These are phyloP conservation scores for Jasminum sambac DNA, from an alignment of 257 asterid species.

Conservation along the genomic window DNA sequence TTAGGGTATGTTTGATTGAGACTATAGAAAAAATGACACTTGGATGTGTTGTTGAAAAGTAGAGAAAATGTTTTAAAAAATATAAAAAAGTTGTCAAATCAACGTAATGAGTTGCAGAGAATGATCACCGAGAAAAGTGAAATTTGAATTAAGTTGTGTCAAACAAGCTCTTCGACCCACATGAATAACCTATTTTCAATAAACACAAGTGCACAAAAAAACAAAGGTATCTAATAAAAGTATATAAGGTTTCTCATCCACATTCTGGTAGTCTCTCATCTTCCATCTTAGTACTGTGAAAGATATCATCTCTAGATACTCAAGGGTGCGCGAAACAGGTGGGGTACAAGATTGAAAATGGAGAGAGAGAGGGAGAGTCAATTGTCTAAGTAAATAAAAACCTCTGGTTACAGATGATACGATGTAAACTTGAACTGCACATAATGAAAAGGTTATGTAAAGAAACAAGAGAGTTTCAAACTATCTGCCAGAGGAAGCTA, in stretches of 20 bases:
- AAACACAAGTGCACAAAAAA: neutral
- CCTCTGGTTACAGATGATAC: neutral
- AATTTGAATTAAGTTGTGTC: too few species aligned
- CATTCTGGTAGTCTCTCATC: neutral
- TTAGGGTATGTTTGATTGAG: too few species aligned
- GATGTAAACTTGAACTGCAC: neutral
- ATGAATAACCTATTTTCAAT: neutral
- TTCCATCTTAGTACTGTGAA: neutral
- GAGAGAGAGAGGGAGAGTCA: neutral
- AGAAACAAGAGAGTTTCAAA: neutral
- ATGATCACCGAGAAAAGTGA: too few species aligned
- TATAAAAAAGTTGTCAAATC: too few species aligned
- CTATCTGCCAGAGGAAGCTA: constrained; percentile 7
- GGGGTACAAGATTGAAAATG: neutral
- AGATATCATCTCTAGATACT: neutral
- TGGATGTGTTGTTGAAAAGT: too few species aligned
- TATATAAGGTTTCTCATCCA: neutral
- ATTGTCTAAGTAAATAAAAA: neutral
- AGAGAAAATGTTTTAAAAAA: too few species aligned
- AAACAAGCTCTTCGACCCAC: neutral
- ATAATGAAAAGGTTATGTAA: neutral
- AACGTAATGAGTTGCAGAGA: too few species aligned
- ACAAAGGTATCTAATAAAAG: neutral
- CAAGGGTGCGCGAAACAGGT: neutral
- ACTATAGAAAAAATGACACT: too few species aligned